Base-by-base conservation (phyloP, 2,329 filamentous ascomycete species). In the Chaetothyriales sp. region DNA sequence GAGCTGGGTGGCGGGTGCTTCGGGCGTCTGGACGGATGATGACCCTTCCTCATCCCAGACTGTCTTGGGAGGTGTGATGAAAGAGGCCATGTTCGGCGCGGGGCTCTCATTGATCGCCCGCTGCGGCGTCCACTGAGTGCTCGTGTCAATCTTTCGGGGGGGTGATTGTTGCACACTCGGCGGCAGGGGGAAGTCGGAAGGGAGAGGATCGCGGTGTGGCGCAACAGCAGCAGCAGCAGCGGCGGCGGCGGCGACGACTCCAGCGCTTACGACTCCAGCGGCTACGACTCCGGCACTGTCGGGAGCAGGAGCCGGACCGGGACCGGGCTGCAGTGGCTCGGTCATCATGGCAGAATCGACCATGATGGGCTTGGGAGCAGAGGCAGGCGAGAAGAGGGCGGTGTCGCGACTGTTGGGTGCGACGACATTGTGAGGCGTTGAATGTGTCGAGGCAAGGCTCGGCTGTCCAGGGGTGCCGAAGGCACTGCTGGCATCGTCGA, bases 401-500 rank as follows among this genome's bases (percentile, higher is more conserved):
- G 51, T 43, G 22, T 47, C 10, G 33, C 47, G 49, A 48, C 51
- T 56, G 43, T 50, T 56, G 10, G 58, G 55, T 28, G 46, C 29
- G 29, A 18, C 4, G 46, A 33, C 1, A 28, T 56, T 58, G 22
- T 56, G 57, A 19, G 70, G 69, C 7, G 69, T 72, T 7, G 70
- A 72, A 7, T 62, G 55, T 37, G 63, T 64, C 7, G 69, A 70
- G 43, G 58, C 56, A 18, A 64, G 57, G 46, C 64, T 64, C 13
- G 62, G 62, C 49, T 63, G 53, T 69, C 73, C 50, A 18, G 67
- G 64, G 37, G 64, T 65, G 18, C 65, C 68, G 51, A 70, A 73
- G 56, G 84, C 83, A 54, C 87, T 85, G 56, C 87, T 86, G 59
- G 85, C 83, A 52, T 81, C 80, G 55, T 80, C 83, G 44, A 95